A percentile compares a stretch with the other conserved stretches of the same genome.
phyloP scores from a whole-genome alignment of 106 monocot species.

The Apostasia shenzhenica region DNA sequence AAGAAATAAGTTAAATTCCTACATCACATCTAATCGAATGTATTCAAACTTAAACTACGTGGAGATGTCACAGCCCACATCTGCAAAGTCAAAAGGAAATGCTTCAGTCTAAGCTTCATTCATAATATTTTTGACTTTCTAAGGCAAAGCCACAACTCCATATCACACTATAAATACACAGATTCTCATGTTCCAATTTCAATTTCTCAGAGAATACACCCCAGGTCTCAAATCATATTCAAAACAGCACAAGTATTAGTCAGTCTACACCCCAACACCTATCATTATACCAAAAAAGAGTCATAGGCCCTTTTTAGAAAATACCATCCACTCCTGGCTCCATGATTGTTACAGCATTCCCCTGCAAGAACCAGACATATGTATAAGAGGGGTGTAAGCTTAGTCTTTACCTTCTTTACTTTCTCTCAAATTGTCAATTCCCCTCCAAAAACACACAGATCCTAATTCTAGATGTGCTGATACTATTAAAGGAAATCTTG shows the following conservation, averaged over 20 bases:
- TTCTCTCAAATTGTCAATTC: conserved; percentile 43
- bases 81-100: conserved; percentile 48
- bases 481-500: conserved; percentile 7
- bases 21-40: conserved; percentile 14
- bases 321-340: conserved; percentile 66
- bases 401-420: conserved; percentile 51
- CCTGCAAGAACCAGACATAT: conserved; percentile 97
- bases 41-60: conserved; percentile 2
- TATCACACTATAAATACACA: not conserved
- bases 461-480: conserved; percentile 10
- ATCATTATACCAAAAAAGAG: conserved; percentile 27
- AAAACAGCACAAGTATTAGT: conserved; percentile 19
- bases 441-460: conserved; percentile 20
- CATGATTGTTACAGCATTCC: conserved; percentile 56
- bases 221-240: conserved; percentile 20
- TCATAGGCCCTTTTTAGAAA: conserved; percentile 41
- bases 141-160: not conserved
- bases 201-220: conserved; percentile 15
- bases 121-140: conserved; percentile 6
- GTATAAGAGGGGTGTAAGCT: conserved; percentile 91
- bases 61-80: conserved; percentile 42
- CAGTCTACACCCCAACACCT: conserved; percentile 34
- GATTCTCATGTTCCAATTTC: not conserved
- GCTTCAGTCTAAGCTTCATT: conserved; percentile 26
- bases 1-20: conserved; percentile 11